A percentile compares a stretch with the other conserved stretches of the same genome.
Evolutionary conservation across 768 basidiomycete species (phyloP).

Genomic region (Lactifluus rugatus): DNA sequence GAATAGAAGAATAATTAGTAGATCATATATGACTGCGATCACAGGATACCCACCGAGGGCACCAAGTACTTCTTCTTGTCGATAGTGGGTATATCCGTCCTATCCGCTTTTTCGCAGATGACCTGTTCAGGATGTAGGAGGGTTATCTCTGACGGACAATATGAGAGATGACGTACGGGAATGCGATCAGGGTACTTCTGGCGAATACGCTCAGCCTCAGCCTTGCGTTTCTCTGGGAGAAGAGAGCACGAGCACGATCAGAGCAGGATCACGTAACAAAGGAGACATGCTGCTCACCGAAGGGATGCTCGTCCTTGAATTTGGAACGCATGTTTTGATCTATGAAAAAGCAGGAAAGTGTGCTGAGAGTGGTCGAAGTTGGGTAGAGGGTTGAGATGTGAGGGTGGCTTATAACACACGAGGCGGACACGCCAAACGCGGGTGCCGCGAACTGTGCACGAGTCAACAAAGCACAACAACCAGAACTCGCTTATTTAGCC

Average conservation of each 20-base stretch:
- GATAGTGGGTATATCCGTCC: slow-evolving; percentile 96
- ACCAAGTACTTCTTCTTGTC: slow-evolving; percentile 99
- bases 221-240: slow-evolving; percentile 90
- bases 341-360: background rate
- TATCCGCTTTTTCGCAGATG: slow-evolving; percentile 99
- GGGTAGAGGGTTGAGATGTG: slow-evolving; percentile 1
- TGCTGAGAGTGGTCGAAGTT: slow-evolving; percentile 11
- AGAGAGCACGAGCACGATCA: slow-evolving; percentile 27
- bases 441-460: background rate
- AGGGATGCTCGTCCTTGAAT: slow-evolving; percentile 99
- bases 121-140: slow-evolving; percentile 44
- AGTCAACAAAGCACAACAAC: slow-evolving; percentile 19
- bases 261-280: slow-evolving; percentile 24
- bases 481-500: slow-evolving; percentile 4
- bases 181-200: slow-evolving; percentile 99
- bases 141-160: background rate
- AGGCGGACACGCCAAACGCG: background rate
- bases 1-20: slow-evolving; percentile 6
- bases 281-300: slow-evolving; percentile 52
- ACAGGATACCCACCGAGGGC: slow-evolving; percentile 61
- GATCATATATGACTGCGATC: background rate
- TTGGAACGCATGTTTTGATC: slow-evolving; percentile 68
- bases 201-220: slow-evolving; percentile 94
- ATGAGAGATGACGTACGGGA: slow-evolving; percentile 54
- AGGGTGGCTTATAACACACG: slow-evolving; percentile 13